Evolutionary conservation across 768 basidiomycete genomes (phyloP), one percentile per base, ranked within the genome.

Genomic region (Vararia minispora): DNA sequence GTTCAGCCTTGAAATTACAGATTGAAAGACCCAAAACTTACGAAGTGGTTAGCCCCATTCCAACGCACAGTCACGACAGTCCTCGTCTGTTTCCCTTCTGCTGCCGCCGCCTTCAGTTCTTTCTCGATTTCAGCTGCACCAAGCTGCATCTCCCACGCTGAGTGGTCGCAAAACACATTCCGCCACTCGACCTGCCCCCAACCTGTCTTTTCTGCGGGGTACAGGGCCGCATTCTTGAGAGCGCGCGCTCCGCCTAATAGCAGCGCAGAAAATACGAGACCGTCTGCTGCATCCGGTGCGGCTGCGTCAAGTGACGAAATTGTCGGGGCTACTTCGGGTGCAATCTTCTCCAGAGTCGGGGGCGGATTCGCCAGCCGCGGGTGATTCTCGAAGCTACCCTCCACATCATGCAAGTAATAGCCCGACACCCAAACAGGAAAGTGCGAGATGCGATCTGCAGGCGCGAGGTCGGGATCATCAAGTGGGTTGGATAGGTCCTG

Each of bases 101-200:
- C 13, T 10, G 11, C 16, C 12, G 35, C 42, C n/a, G 37, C 42
- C 4, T 41, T 35, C 7, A 47, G 11, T 33, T 47, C 46, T 13
- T 16, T 30, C 4, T 18, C 39, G 13, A 47, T 20, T 12, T 34
- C 31, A 42, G 42, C 43, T 7, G 32, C 37, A 5, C 39, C 42
- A 41, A 41, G 43, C 16, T 41, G 42, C 31, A 43, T 36, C 29
- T 43, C 42, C 33, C 34, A 32, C 0, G 33, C 38, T 23, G 28
- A 28, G 11, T 21, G 28, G 23, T 30, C 29, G 30, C 38, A 39
- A n/a, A 20, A 32, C 6, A 39, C 25, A 25, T 24, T 14, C 27
- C 38, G n/a, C 22, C 30, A 10, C 11, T 39, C 29, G 3, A 22
- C n/a, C 12, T 17, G 14, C 28, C 12, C 22, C 38, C 38, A 39